Base-by-base conservation (phyloP, 495 filamentous ascomycete species). In the Achaetomiella virescens region DNA sequence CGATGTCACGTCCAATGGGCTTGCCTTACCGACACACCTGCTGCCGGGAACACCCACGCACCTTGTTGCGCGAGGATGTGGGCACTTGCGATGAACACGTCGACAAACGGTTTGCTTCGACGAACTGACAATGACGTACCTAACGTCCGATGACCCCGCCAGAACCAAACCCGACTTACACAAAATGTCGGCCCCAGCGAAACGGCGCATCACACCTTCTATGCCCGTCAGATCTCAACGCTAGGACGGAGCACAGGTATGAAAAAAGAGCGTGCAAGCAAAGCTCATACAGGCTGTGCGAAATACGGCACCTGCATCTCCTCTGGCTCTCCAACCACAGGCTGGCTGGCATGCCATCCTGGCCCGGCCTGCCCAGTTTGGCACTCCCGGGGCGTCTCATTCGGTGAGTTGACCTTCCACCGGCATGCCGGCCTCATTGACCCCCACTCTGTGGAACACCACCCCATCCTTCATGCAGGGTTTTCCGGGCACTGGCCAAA, bases 371-470 rank as follows among this genome's bases (percentile, higher is more conserved):
- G 37, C 49, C 49, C 49, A 42, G 49, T 52, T 52, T 25, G 49
- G 49, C 37, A 33, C 17, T 42, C 31, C 49, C 49, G 49, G 38
- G 38, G 15, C 24, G 49, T 52, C 49, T 38, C 37, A 52, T 52
- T 52, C 49, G 49, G 49, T 52, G 49, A 42, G 24, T 33, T 52
- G 49, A 52, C 49, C 49, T 38, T 40, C 21, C 48, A 20, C 49
- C 37, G 24, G 22, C 25, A 42, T 18, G 37, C 37, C 37, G 24
- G 24, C 25, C 20, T 6, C 3, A 7, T 9, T 6, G 1, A 52
- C 49, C 49, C 49, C 49, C 49, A 52, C 49, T 42, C 49, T 42
- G n/a, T n/a, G n/a, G n/a, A n/a, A n/a, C n/a, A n/a, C n/a, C n/a
- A n/a, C n/a, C n/a, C n/a, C n/a, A n/a, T n/a, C n/a, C 49, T 52